Percentiles rank a stretch among this genome's conserved stretches.
Conservation (phyloP, 2,329 filamentous ascomycete species). For the Aschersonia sp. region DNA sequence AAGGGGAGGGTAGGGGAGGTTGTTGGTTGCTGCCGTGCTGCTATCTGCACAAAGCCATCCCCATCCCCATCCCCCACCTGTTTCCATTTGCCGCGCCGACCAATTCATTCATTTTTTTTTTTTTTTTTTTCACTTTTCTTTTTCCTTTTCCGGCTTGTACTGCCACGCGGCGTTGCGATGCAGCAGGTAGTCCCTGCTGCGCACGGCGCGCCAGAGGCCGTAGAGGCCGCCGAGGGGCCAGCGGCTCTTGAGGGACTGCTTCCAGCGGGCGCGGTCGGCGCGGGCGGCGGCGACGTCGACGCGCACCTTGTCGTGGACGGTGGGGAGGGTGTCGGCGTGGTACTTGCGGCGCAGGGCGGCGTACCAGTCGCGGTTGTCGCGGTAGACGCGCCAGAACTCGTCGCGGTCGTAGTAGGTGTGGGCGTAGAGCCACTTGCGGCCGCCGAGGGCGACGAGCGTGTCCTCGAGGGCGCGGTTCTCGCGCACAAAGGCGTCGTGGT, state of each 20-base stretch:
- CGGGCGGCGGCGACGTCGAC: conserved; percentile 34
- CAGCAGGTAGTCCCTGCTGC: conserved; percentile 39
- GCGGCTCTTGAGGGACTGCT: conserved; percentile 27
- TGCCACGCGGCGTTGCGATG: conserved; percentile 40
- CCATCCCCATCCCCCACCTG: neutral
- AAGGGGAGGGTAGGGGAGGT: too few species aligned
- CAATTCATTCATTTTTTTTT: too few species aligned
- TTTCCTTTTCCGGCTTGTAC: conserved; percentile 22
- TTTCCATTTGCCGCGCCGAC: neutral
- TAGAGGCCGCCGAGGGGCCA: conserved; percentile 45
- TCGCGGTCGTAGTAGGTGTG: conserved; percentile 68
- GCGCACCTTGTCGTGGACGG: conserved; percentile 56
- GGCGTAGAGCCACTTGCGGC: conserved; percentile 79
- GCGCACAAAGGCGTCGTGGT: conserved; percentile 43
- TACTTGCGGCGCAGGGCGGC: conserved; percentile 48
- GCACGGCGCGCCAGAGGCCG: conserved; percentile 43
- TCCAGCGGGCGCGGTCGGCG: conserved; percentile 20
- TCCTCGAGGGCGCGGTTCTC: conserved; percentile 59
- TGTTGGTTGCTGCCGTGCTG: too few species aligned
- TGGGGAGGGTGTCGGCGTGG: conserved; percentile 44
- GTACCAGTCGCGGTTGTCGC: conserved; percentile 38
- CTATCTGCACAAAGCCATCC: neutral
- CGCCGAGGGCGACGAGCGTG: conserved; percentile 53
- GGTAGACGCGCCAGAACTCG: conserved; percentile 55
- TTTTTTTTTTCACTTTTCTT: neutral